Percentiles rank a stretch among this genome's conserved stretches.
Conservation (phyloP, 306 rosid species). For the Acacia confusa region DNA sequence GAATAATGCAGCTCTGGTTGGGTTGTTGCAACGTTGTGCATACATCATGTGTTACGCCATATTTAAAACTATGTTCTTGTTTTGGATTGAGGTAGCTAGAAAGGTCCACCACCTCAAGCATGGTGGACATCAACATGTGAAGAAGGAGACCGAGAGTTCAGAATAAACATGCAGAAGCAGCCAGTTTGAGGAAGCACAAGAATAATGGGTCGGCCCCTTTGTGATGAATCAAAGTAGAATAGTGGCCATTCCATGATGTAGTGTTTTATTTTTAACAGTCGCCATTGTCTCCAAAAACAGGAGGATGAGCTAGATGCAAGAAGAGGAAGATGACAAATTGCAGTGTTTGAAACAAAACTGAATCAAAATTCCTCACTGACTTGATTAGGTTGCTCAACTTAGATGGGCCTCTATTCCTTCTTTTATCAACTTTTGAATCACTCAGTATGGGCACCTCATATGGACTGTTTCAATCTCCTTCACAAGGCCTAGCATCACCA, state of each 20-base stretch:
- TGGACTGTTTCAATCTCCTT: slow-evolving; percentile 50
- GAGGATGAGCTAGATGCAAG: neutral
- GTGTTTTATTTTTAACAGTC: slow-evolving; percentile 35
- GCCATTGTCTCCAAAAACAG: slow-evolving; percentile 33
- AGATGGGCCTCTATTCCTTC: slow-evolving; percentile 33
- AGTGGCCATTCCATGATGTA: slow-evolving; percentile 44
- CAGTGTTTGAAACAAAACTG: slow-evolving; percentile 29
- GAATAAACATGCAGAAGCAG: slow-evolving; percentile 24
- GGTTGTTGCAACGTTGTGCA: neutral
- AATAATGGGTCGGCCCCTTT: slow-evolving; percentile 44
- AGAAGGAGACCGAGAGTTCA: slow-evolving; percentile 32
- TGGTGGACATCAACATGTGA: slow-evolving; percentile 63
- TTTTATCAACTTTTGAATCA: slow-evolving; percentile 10
- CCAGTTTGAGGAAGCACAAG: slow-evolving; percentile 18
- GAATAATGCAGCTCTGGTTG: slow-evolving; percentile 1
- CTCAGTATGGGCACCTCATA: slow-evolving; percentile 49
- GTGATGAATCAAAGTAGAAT: slow-evolving; percentile 37
- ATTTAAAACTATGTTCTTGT: neutral
- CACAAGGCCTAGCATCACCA: neutral
- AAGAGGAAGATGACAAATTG: slow-evolving; percentile 40
- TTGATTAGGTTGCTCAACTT: slow-evolving; percentile 15
- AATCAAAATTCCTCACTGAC: neutral
- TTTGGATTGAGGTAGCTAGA: slow-evolving; percentile 9
- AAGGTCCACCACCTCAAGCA: slow-evolving; percentile 41
- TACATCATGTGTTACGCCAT: neutral